phyloP scores from a whole-genome alignment of 352 stramenopile species.

The Sclerospora graminicola region DNA sequence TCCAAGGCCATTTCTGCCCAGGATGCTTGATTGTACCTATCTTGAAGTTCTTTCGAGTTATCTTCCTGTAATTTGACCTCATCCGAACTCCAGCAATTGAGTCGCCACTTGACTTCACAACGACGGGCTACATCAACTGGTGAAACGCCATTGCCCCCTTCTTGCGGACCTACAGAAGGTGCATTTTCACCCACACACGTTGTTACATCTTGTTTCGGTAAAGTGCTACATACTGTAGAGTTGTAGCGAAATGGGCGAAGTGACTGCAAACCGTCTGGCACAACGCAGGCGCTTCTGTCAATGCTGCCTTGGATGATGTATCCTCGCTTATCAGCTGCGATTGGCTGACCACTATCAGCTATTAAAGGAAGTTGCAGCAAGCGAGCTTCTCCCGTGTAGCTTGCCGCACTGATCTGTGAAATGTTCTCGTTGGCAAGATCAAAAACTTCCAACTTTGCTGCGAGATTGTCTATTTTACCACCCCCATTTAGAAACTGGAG shows the following conservation, averaged over 20 bases:
- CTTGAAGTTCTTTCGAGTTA: conserved; percentile 37
- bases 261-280: conserved; percentile 35
- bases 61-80: conserved; percentile 53
- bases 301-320: conserved; percentile 66
- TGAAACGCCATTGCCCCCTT: neutral
- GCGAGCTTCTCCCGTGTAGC: conserved; percentile 11
- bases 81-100: conserved; percentile 38
- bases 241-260: conserved; percentile 44
- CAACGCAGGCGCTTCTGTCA: conserved; percentile 36
- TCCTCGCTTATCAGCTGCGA: conserved; percentile 14
- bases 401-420: too few species aligned
- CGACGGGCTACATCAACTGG: neutral
- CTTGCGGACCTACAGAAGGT: neutral
- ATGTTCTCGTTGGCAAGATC: too few species aligned
- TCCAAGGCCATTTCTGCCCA: too few species aligned
- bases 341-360: conserved; percentile 3
- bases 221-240: neutral
- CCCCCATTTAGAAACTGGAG: too few species aligned
- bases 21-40: conserved; percentile 42
- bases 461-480: too few species aligned
- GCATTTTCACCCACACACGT: conserved; percentile 8
- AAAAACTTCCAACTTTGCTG: too few species aligned
- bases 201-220: conserved; percentile 1
- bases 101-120: conserved; percentile 27
- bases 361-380: conserved; percentile 48